phyloP scores from a whole-genome alignment of 73 alveolate species.

The Effrenium voratum region DNA sequence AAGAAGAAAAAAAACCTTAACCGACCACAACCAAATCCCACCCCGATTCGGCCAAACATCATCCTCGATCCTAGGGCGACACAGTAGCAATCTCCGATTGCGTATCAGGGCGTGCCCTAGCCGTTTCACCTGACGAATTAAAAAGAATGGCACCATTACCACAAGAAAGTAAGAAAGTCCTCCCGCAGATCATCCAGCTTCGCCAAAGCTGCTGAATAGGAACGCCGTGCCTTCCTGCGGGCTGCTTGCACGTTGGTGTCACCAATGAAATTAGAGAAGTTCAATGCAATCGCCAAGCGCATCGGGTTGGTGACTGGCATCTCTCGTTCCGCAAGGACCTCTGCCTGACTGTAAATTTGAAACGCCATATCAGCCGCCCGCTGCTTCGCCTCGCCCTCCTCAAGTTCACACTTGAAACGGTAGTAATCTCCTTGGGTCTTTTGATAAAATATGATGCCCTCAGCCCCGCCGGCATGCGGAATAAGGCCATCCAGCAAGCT shows the following conservation, averaged over 20 bases:
- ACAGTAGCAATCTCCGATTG: too few species aligned
- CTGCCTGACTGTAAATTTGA: neutral
- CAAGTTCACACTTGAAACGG: neutral
- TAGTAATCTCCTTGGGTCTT: constrained; percentile 48
- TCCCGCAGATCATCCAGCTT: constrained; percentile 3
- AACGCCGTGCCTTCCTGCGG: constrained; percentile 35
- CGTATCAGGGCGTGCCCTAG: too few species aligned
- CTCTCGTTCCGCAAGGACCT: constrained; percentile 12
- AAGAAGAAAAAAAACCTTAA: too few species aligned
- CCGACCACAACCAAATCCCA: too few species aligned
- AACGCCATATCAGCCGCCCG: neutral
- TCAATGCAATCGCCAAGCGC: neutral
- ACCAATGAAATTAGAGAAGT: neutral
- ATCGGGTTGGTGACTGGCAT: neutral
- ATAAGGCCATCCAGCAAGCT: neutral
- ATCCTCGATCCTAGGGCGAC: too few species aligned
- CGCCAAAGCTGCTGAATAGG: neutral
- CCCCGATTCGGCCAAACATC: too few species aligned
- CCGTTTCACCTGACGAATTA: too few species aligned
- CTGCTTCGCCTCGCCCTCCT: neutral
- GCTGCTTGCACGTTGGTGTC: constrained; percentile 24
- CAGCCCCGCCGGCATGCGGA: neutral
- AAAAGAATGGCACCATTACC: too few species aligned
- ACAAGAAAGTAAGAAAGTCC: too few species aligned
- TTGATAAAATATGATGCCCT: constrained; percentile 1